Evolutionary conservation across 2,329 filamentous ascomycete species (phyloP).

Genomic region (Fusarium chaquense): DNA sequence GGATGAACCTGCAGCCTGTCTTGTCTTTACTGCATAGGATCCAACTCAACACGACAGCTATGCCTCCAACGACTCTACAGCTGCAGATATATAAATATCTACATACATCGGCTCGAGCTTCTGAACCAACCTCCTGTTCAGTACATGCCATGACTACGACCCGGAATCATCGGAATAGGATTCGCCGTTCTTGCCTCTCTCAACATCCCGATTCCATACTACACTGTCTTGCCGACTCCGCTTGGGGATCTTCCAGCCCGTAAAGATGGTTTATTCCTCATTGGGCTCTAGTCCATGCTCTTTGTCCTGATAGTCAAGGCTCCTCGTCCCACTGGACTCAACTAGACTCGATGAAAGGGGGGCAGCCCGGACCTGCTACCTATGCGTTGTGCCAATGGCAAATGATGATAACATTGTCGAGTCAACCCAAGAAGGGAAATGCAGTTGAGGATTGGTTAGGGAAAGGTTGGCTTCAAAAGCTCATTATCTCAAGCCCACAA

Average conservation of each 20-base stretch:
- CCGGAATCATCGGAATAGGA: slow-evolving; percentile 30
- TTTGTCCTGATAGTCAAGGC: slow-evolving; percentile 27
- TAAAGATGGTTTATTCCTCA: slow-evolving; percentile 24
- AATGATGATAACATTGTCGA: background rate
- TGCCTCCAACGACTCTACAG: background rate
- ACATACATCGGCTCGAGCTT: background rate
- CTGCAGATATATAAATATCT: background rate
- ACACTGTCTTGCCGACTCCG: slow-evolving; percentile 17
- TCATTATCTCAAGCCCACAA: background rate
- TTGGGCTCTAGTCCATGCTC: slow-evolving; percentile 22
- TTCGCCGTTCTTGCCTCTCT: slow-evolving; percentile 23
- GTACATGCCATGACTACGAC: background rate
- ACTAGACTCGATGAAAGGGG: slow-evolving; percentile 21
- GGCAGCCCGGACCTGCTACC: slow-evolving; percentile 17
- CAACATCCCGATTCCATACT: slow-evolving; percentile 1
- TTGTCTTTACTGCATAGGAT: background rate
- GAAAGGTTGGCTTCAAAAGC: background rate
- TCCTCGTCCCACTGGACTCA: slow-evolving; percentile 21
- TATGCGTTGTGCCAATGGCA: slow-evolving; percentile 17
- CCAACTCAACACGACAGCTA: slow-evolving; percentile 9
- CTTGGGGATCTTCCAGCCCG: slow-evolving; percentile 27
- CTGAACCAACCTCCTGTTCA: slow-evolving; percentile 5
- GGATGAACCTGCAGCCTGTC: background rate
- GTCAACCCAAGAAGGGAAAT: slow-evolving; percentile 4
- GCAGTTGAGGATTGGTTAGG: background rate